A percentile compares a stretch with the other conserved stretches of the same genome.
Conservation (phyloP, 441 rosid genomes). For the Adansonia gregorii region DNA sequence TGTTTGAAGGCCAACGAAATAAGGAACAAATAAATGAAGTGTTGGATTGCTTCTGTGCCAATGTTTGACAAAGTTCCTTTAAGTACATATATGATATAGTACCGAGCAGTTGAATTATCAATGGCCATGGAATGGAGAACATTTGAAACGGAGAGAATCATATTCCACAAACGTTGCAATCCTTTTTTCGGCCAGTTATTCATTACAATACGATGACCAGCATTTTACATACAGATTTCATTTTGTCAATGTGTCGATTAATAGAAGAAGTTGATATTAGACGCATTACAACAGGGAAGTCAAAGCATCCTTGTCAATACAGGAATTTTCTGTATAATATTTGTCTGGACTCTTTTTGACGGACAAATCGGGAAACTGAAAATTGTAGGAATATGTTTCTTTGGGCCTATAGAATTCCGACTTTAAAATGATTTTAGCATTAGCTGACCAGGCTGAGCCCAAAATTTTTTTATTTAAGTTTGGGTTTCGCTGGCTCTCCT, state of each 20-base stretch:
- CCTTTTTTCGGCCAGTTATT: too few relatives aligned
- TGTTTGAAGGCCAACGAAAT: too few relatives aligned
- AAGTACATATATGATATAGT: neutral
- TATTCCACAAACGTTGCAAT: too few relatives aligned
- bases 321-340: too few relatives aligned
- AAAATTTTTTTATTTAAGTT: neutral
- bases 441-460: neutral
- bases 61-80: too few relatives aligned
- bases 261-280: too few relatives aligned
- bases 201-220: too few relatives aligned
- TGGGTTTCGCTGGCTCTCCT: neutral
- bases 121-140: neutral
- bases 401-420: neutral
- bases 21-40: too few relatives aligned
- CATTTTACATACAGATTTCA: too few relatives aligned
- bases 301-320: neutral
- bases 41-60: too few relatives aligned
- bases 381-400: too few relatives aligned
- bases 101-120: neutral
- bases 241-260: too few relatives aligned
- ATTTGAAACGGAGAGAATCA: neutral
- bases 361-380: neutral
- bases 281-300: neutral
- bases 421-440: neutral
- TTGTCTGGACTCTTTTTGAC: neutral